Evolutionary conservation across 257 asterid species (phyloP), one percentile per base, ranked within the genome.

Genomic region (Nicotiana knightiana): DNA sequence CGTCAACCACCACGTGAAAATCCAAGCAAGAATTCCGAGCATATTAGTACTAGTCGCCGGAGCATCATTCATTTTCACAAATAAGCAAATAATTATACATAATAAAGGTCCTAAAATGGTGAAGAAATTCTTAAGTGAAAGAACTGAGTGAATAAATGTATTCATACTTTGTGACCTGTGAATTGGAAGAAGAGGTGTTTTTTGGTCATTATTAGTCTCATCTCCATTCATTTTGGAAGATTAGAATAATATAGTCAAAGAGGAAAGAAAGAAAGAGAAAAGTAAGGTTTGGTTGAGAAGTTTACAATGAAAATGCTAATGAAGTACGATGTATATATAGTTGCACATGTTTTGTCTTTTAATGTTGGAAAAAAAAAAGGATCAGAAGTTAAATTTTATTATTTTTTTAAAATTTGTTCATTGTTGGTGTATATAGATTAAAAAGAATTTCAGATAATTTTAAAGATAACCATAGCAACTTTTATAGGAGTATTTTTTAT

Each of bases 1-100:
- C 83, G 99, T 88, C 77, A 92, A 67, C 98, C 98, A 95, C 99
- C 99, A 95, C 13, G 90, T 59, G 89, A 95, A 95, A 2, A 95
- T 80, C 99, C 99, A 95, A 16, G 81, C 94, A 71, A 95, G 88
- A 82, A 91, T 94, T 54, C 83, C 99, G 90, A 95, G 80, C 99
- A 95, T 95, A 62, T 91, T 92, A 82, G 91, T 77, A 88, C 97
- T 88, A 75, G 80, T 66, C 28, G 21, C 73, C 26, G 64, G 81
- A 30, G 78, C 67, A 68, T 83, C 91, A 4, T 88, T 81, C 1
- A 93, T 43, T 67, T 86, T 84, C 9, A 89, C 91, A 81, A 18
- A 54, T 15, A 93, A 82, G 81, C 93, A 93, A 3, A 93, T 46
- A 43, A 87, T 28, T 73, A 81, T 80, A 86, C 97, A 91, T 9